Percentiles rank a stretch among this genome's conserved stretches.
These are phyloP conservation scores for Henckelia pumila DNA, from an alignment of 257 asterid species.

Conservation along the genomic window DNA sequence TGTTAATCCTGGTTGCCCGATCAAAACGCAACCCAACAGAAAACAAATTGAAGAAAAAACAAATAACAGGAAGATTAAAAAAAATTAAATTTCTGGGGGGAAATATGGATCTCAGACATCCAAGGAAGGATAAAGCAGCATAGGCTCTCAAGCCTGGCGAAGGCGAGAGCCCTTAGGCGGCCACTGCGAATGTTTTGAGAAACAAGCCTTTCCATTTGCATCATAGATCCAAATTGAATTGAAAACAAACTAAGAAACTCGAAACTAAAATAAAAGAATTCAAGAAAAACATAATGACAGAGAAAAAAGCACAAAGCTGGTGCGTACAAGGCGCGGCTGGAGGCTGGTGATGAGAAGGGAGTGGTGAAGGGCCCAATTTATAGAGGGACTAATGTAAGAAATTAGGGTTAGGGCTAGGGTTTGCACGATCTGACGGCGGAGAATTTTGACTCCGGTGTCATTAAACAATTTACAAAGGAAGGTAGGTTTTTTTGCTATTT, in stretches of 20 bases:
- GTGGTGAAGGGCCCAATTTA: not conserved
- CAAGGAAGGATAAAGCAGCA: conserved; percentile 45
- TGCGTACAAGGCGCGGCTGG: not conserved
- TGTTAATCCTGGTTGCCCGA: too few relatives aligned
- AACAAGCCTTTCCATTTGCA: conserved; percentile 36
- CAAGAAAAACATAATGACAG: too few relatives aligned
- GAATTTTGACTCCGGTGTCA: not conserved
- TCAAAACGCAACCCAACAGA: too few relatives aligned
- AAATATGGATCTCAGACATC: conserved; percentile 31
- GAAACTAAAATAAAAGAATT: not conserved
- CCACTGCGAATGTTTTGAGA: conserved; percentile 42
- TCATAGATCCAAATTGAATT: conserved; percentile 17
- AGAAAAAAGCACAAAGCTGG: not conserved
- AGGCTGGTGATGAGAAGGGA: not conserved
- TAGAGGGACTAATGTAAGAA: not conserved
- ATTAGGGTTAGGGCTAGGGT: not conserved
- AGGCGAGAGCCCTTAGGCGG: conserved; percentile 43
- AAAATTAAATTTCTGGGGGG: not conserved
- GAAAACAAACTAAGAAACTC: not conserved
- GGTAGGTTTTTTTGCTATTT: too few relatives aligned
- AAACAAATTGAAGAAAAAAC: not conserved
- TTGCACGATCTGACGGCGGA: not conserved
- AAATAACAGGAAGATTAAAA: not conserved
- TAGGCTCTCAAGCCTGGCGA: conserved; percentile 41
- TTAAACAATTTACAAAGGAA: too few relatives aligned